Percentiles rank a stretch among this genome's conserved stretches.
Conservation (phyloP, 352 stramenopile genomes). For the Pythium guiyangense region DNA sequence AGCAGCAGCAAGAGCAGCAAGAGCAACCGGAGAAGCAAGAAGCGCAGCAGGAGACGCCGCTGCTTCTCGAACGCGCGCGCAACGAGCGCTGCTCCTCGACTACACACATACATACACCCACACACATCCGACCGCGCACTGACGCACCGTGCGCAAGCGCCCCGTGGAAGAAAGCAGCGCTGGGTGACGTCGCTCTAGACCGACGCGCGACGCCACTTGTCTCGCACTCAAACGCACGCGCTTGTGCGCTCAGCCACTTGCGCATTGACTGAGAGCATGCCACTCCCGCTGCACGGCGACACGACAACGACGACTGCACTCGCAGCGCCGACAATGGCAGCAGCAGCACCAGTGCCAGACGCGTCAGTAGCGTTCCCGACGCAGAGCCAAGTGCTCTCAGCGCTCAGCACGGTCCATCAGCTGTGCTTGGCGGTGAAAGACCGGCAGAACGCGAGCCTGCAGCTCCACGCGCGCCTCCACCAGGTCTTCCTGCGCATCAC, state of each 20-base stretch:
- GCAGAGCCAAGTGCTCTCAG: conserved; percentile 28
- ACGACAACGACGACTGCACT: too few species aligned
- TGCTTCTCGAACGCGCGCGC: too few species aligned
- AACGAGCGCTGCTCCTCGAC: too few species aligned
- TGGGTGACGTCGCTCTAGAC: neutral
- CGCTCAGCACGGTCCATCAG: conserved; percentile 28
- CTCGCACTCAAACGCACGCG: too few species aligned
- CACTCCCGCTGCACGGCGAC: too few species aligned
- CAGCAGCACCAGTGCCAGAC: neutral
- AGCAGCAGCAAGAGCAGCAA: too few species aligned
- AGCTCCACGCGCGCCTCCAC: conserved; percentile 43
- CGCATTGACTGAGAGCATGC: neutral
- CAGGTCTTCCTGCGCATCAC: conserved; percentile 43
- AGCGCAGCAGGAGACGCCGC: too few species aligned
- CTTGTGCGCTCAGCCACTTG: neutral
- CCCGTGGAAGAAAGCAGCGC: neutral
- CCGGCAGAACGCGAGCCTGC: conserved; percentile 33
- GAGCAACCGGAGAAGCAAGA: too few species aligned
- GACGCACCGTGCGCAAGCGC: neutral
- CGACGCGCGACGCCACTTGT: too few species aligned
- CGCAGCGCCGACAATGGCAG: too few species aligned
- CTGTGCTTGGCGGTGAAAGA: conserved; percentile 42
- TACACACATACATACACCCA: neutral
- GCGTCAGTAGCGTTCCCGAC: neutral
- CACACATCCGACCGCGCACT: neutral